phyloP scores from a whole-genome alignment of 2,329 filamentous ascomycete genomes.

The Beauveria caledonica region DNA sequence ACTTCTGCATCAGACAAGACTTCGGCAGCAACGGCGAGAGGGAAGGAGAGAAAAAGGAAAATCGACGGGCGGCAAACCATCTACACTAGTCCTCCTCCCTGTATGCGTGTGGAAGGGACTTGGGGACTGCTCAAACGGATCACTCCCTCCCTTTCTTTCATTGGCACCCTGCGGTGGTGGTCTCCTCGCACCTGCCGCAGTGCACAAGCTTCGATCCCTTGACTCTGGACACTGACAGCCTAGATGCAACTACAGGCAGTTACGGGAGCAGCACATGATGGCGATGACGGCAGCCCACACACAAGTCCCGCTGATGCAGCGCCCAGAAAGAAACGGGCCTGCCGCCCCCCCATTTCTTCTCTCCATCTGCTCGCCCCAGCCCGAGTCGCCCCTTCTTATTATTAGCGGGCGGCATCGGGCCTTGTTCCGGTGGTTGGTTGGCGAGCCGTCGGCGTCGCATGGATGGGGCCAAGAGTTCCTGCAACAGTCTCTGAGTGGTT shows the following conservation, averaged over 20 bases:
- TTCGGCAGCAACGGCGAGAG: constrained; percentile 4
- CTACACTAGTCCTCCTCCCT: neutral
- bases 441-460: constrained; percentile 8
- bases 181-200: neutral
- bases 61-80: constrained; percentile 6
- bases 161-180: neutral
- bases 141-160: neutral
- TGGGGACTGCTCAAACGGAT: neutral
- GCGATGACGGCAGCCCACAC: constrained; percentile 7
- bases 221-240: neutral
- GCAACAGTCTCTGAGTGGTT: neutral
- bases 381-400: neutral
- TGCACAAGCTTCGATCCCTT: neutral
- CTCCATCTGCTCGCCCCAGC: neutral
- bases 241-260: neutral
- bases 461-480: neutral
- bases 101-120: neutral
- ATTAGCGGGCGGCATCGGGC: constrained; percentile 9
- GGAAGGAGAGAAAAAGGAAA: neutral
- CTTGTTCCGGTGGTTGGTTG: constrained; percentile 12
- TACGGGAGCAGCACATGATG: constrained; percentile 7
- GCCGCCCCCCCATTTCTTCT: neutral
- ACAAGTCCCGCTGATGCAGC: neutral
- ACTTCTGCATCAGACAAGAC: constrained; percentile 4
- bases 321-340: neutral